Base-by-base conservation (phyloP, 208 protist genomes). In the Herpetomonas tarakana region DNA sequence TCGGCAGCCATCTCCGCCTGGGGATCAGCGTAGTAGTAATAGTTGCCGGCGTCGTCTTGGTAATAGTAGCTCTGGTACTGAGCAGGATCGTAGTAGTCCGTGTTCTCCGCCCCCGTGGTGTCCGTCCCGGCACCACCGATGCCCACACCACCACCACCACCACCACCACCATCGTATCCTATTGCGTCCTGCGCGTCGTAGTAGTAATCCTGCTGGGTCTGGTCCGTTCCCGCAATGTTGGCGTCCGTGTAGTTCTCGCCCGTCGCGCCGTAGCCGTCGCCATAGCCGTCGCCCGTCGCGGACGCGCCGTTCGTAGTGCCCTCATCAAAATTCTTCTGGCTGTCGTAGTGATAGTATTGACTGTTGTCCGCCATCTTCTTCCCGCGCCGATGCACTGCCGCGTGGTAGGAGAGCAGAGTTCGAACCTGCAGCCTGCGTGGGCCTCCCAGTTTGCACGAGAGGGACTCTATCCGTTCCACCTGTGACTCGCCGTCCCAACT, bases 11-110 rank as follows among this genome's bases (percentile, higher is more conserved):
- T 44, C 21, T 53, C 38, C 41, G 71, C 45, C 28, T 79, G 74
- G 11, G 71, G 70, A 38, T 75, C 60, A 0, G 52, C 55, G 71
- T 86, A 84, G 58, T 84, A 88, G 68, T 83, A 90, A 60, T 88
- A 90, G 58, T 87, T 88, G 35, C 83, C 82, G 54, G 86, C 76
- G 2, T 76, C 79, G 35, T 78, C 75, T 31, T 86, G 80, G 56
- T 92, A 94, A 58, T 88, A 90, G 69, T 89, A 90, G 52, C 70
- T 76, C 46, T 90, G 68, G 35, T 81, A 80, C 21, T 78, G 53
- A 7, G 66, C 58, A 1, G 78, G 72, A 35, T 92, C 78, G 52
- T 82, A 76, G 41, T 79, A 71, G 39, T 61, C 25, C 38, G 74
- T 65, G 51, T 39, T 24, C 47, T 75, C 67, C 4, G 58, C 65